These are phyloP conservation scores for Carex scoparia DNA, from an alignment of 176 grass and related monocot species.

Conservation along the genomic window DNA sequence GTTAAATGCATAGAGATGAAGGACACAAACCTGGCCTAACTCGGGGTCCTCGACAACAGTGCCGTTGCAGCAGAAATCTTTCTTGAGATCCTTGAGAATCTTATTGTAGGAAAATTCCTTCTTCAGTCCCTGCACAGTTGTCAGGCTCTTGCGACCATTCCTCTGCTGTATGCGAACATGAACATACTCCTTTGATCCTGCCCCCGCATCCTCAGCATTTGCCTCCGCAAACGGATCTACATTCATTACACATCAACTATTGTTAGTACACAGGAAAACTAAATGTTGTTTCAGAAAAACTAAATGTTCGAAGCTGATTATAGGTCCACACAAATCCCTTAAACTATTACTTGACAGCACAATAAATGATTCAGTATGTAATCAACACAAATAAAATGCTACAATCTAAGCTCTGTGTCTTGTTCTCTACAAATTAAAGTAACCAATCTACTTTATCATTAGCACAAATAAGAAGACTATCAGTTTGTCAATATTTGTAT, in stretches of 20 bases:
- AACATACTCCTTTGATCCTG: conserved; percentile 31
- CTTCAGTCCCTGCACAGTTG: conserved; percentile 50
- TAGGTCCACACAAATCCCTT: not conserved
- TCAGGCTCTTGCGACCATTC: conserved; percentile 47
- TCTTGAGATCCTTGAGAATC: conserved; percentile 55
- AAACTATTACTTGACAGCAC: not conserved
- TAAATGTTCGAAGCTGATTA: not conserved
- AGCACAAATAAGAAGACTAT: not conserved
- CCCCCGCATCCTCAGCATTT: conserved; percentile 28
- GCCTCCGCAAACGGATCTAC: conserved; percentile 61
- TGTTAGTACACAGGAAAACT: not conserved
- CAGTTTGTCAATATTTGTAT: not conserved
- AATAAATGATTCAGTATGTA: not conserved
- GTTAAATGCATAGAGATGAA: not conserved
- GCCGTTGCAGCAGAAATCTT: conserved; percentile 52
- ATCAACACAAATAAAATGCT: not conserved
- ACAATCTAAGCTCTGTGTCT: not conserved
- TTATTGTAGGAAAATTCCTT: conserved; percentile 35
- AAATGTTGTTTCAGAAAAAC: not conserved
- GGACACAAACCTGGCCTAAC: conserved; percentile 30
- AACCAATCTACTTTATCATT: not conserved
- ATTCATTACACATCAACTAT: not conserved
- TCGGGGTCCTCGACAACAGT: conserved; percentile 47
- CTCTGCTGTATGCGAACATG: conserved; percentile 57
- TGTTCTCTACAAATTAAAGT: not conserved